A percentile compares a stretch with the other conserved stretches of the same genome.
These are phyloP conservation scores for Oryza officinalis DNA, from an alignment of 176 grass and related monocot genomes.

Conservation along the genomic window DNA sequence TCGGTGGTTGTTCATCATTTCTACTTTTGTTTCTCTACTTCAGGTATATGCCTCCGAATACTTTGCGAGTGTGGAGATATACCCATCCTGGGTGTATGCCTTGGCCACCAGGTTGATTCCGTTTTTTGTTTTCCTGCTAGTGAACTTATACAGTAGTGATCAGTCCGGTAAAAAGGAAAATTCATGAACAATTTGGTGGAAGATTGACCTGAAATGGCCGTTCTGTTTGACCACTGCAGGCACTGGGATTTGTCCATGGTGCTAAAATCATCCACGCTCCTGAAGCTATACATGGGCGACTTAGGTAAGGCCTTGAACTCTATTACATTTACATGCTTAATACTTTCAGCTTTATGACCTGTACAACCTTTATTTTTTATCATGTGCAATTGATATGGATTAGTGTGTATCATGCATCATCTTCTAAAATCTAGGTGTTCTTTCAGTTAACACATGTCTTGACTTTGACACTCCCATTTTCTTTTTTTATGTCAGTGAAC, in stretches of 20 bases:
- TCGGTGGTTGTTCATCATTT: background rate
- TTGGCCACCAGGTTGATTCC: slow-evolving; percentile 85
- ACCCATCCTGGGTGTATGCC: slow-evolving; percentile 93
- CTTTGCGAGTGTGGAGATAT: slow-evolving; percentile 80
- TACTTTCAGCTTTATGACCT: background rate
- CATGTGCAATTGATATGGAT: background rate
- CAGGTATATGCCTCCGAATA: slow-evolving; percentile 80
- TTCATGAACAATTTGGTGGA: background rate
- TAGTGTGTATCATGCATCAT: background rate
- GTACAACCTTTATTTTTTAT: background rate
- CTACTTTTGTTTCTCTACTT: background rate
- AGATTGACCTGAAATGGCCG: background rate
- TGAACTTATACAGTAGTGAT: background rate
- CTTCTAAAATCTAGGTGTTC: background rate
- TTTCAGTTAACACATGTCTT: background rate
- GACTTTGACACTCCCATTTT: slow-evolving; percentile 4
- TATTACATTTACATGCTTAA: background rate
- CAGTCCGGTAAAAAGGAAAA: background rate
- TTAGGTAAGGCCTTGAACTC: slow-evolving; percentile 55
- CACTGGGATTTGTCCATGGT: slow-evolving; percentile 86
- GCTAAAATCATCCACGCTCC: slow-evolving; percentile 81
- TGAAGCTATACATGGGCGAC: slow-evolving; percentile 86
- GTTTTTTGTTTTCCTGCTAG: background rate
- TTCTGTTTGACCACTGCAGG: slow-evolving; percentile 48
- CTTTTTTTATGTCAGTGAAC: slow-evolving; percentile 62